phyloP scores from a whole-genome alignment of 148 eudicot genomes.

The Talinum fruticosum region DNA sequence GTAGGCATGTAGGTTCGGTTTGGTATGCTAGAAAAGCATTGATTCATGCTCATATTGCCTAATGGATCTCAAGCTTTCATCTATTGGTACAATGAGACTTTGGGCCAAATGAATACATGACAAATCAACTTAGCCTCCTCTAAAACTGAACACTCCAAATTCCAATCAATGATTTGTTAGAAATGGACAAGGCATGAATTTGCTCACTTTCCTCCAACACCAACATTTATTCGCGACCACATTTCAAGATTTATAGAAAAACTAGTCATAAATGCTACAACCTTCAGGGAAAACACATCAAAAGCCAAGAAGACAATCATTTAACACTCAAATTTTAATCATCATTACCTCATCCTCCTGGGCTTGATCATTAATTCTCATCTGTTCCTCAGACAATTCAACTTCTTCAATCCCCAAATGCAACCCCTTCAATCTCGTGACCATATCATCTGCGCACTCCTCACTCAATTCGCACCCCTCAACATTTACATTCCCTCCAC shows the following conservation, averaged over 20 bases:
- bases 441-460: slow-evolving; percentile 32
- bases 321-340: neutral
- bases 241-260: neutral
- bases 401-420: slow-evolving; percentile 43
- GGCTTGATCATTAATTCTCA: slow-evolving; percentile 67
- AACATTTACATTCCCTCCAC: neutral
- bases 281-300: neutral
- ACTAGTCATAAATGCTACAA: neutral
- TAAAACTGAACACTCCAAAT: neutral
- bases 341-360: slow-evolving; percentile 86
- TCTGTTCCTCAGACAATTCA: slow-evolving; percentile 55
- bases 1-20: neutral
- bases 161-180: neutral
- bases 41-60: neutral
- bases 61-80: neutral
- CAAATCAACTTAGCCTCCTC: neutral
- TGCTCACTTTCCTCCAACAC: neutral
- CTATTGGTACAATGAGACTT: too few species aligned
- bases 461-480: slow-evolving; percentile 16
- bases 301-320: neutral
- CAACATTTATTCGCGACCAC: neutral
- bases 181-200: neutral
- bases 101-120: neutral
- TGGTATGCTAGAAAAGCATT: neutral
- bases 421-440: slow-evolving; percentile 48